These are phyloP conservation scores for Pyrenochaeta sp. DNA, from an alignment of 2,329 filamentous ascomycete genomes.

Conservation along the genomic window DNA sequence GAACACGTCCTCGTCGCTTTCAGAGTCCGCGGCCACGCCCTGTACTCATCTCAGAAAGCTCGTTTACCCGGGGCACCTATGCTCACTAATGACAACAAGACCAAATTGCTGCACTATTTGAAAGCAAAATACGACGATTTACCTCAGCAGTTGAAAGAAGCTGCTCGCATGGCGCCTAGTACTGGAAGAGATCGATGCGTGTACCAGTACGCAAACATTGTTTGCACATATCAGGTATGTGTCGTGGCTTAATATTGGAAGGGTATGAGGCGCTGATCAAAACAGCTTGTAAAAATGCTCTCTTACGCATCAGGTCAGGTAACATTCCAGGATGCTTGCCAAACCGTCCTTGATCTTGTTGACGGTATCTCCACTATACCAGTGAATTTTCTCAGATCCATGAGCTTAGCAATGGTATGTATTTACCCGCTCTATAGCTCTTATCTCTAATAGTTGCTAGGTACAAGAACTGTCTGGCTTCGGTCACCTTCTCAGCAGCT, in stretches of 20 bases:
- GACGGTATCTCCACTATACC: constrained; percentile 2
- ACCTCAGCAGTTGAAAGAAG: background rate
- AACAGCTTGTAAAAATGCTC: background rate
- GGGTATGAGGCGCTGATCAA: background rate
- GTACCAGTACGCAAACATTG: background rate
- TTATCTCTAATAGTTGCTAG: background rate
- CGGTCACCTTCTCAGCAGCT: background rate
- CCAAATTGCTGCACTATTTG: background rate
- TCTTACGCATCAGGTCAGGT: background rate
- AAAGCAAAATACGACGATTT: background rate
- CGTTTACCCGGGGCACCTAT: background rate
- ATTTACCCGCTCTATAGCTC: background rate
- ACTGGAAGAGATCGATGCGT: background rate
- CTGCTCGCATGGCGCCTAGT: background rate
- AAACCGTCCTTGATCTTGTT: constrained; percentile 4
- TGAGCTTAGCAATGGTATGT: constrained; percentile 2
- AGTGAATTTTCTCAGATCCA: background rate
- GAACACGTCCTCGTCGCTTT: constrained; percentile 1
- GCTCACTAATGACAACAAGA: background rate
- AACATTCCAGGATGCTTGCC: background rate
- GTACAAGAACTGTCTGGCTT: constrained; percentile 1
- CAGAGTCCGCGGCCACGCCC: background rate
- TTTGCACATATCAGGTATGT: background rate
- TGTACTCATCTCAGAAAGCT: background rate
- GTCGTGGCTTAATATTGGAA: background rate